Evolutionary conservation across 805 yeast genomes (phyloP).

Genomic region (Candida quercuum): DNA sequence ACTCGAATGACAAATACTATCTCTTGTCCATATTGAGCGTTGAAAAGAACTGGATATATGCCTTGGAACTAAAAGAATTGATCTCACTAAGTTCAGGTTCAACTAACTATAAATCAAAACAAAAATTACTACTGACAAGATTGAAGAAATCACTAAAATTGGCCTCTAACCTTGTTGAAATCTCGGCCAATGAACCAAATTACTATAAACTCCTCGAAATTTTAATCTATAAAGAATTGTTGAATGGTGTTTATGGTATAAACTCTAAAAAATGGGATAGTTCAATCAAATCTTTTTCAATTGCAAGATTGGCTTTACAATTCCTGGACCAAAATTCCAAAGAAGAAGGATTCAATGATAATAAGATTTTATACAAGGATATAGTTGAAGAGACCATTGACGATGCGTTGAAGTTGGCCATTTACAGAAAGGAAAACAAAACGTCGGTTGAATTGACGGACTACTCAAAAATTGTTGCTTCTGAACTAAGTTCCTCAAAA

Average conservation of each 20-base stretch:
- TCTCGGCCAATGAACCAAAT: conserved; percentile 36
- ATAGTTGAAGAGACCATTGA: conserved; percentile 55
- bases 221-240: conserved; percentile 40
- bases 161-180: conserved; percentile 34
- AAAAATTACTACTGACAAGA: conserved; percentile 57
- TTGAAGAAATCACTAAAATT: conserved; percentile 56
- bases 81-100: conserved; percentile 47
- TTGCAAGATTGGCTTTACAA: conserved; percentile 58
- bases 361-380: conserved; percentile 41
- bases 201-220: conserved; percentile 29
- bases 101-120: conserved; percentile 22
- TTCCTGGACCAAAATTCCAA: conserved; percentile 35
- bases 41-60: conserved; percentile 72
- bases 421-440: conserved; percentile 33
- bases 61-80: conserved; percentile 54
- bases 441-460: conserved; percentile 44
- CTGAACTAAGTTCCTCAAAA: conserved; percentile 26
- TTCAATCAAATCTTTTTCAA: conserved; percentile 48
- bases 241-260: conserved; percentile 46
- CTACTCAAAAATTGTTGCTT: conserved; percentile 39
- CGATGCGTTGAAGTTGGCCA: conserved; percentile 56
- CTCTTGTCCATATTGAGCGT: conserved; percentile 57
- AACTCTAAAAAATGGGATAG: conserved; percentile 49
- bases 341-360: conserved; percentile 22
- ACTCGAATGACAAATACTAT: conserved; percentile 46